Evolutionary conservation across 305 asterid species (phyloP).

Genomic region (Solanum hybrid): DNA sequence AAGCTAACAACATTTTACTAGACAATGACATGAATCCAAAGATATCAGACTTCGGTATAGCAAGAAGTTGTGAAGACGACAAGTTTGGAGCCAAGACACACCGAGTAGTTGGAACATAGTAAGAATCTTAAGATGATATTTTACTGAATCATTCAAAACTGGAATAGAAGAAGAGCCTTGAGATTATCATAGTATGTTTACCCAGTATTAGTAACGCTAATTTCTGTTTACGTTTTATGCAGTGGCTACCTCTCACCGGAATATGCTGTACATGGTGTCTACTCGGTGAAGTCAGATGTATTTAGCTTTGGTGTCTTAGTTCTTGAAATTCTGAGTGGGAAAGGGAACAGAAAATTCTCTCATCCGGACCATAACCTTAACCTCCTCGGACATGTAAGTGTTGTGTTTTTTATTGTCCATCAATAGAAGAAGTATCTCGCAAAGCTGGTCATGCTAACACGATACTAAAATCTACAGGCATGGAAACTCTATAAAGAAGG

Average conservation of each 20-base stretch:
- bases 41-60: conserved; percentile 6
- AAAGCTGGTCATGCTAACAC: not conserved
- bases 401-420: not conserved
- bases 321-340: conserved; percentile 20
- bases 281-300: conserved; percentile 25
- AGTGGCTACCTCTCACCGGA: conserved; percentile 34
- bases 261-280: conserved; percentile 21
- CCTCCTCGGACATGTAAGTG: conserved; percentile 26
- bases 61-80: not conserved
- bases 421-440: not conserved
- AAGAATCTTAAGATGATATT: not conserved
- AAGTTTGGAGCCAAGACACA: conserved; percentile 5
- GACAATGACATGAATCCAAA: conserved; percentile 9
- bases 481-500: conserved; percentile 30
- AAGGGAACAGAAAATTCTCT: conserved; percentile 18
- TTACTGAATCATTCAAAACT: not conserved
- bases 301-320: conserved; percentile 33
- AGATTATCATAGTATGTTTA: not conserved
- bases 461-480: conserved; percentile 8
- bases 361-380: conserved; percentile 13
- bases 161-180: not conserved
- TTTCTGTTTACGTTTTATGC: not conserved
- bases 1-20: conserved; percentile 1
- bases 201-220: not conserved
- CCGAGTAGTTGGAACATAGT: conserved; percentile 9